Base-by-base conservation (phyloP, 2,329 filamentous ascomycete genomes). In the Pseudofabraea citricarpa region DNA sequence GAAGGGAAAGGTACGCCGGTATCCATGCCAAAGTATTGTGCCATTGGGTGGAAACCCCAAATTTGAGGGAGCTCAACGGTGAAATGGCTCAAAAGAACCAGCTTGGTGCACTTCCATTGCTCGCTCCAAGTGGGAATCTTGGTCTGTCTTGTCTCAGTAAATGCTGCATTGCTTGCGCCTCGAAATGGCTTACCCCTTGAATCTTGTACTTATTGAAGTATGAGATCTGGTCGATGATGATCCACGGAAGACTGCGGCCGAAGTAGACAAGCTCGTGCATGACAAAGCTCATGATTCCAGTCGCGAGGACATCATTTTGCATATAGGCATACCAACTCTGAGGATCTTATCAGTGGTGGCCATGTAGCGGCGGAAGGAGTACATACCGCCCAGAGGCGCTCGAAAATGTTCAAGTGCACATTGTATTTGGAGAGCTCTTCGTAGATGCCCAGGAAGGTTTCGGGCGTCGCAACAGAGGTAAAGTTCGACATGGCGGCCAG, bases 21-120 rank as follows among this genome's bases (percentile, higher is more conserved):
- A 46, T 83, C 76, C 68, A 98, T 85, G 58, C 93, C 93, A 64
- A 89, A 90, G 69, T 81, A 95, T 63, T 90, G 88, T 46, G 91
- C 91, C 74, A 96, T 81, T 22, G 93, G 93, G 73, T 98, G 93
- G 79, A 98, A 98, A 58, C 97, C 79, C 91, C 91, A 97, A 66
- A 97, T 97, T 69, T 97, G 93, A 49, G 93, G 93, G 27, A 98
- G 80, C 70, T 98, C 93, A 66, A 96, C 93, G 54, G 93, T 97
- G 70, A 97, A 95, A 68, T 98, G 93, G 64, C 84, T 90, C 59
- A 97, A 73, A 53, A 98, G 85, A 51, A 98, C 93, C 54, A 96
- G 83, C 65, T 81, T 83, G 47, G 93, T 90, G 71, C 93, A 98
- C 61, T 90, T 81, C 81, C 88, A 95, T 69, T 98, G 93, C 67